A percentile compares a stretch with the other conserved stretches of the same genome.
Evolutionary conservation across 2,329 filamentous ascomycete genomes (phyloP).

Genomic region (Rhinocladiella similis): DNA sequence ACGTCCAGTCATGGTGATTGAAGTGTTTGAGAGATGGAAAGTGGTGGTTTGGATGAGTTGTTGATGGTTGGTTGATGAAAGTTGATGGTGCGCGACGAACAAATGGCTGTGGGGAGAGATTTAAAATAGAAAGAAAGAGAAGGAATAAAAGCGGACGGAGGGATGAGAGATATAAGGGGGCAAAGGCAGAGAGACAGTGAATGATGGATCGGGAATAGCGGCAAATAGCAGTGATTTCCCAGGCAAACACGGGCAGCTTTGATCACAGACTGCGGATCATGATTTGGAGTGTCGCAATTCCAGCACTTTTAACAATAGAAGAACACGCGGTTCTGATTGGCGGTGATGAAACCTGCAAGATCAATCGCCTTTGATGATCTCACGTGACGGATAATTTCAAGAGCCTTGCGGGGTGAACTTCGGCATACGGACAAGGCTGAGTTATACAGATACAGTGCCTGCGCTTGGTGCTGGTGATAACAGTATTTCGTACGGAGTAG

Average conservation of each 20-base stretch:
- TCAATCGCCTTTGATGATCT: not conserved
- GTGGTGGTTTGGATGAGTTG: conserved; percentile 29
- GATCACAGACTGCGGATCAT: too few relatives aligned
- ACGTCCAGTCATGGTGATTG: conserved; percentile 60
- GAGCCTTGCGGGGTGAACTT: too few relatives aligned
- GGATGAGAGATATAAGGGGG: conserved; percentile 22
- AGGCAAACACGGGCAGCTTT: not conserved
- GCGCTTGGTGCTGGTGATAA: too few relatives aligned
- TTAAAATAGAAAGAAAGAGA: conserved; percentile 19
- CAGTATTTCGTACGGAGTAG: too few relatives aligned
- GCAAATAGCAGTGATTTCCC: conserved; percentile 15
- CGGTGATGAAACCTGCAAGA: conserved; percentile 14
- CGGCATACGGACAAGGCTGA: too few relatives aligned
- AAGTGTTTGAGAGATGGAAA: conserved; percentile 33
- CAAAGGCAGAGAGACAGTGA: conserved; percentile 9
- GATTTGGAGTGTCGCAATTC: too few relatives aligned
- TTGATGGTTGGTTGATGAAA: conserved; percentile 28
- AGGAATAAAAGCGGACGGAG: conserved; percentile 11
- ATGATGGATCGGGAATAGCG: conserved; percentile 22
- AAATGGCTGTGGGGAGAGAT: conserved; percentile 21
- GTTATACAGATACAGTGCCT: too few relatives aligned
- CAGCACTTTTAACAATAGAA: too few relatives aligned
- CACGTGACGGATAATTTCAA: not conserved
- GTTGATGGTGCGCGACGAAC: conserved; percentile 11
- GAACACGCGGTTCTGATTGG: conserved; percentile 21